Base-by-base conservation (phyloP, 2,329 filamentous ascomycete genomes). In the Monilinia aucupariae region DNA sequence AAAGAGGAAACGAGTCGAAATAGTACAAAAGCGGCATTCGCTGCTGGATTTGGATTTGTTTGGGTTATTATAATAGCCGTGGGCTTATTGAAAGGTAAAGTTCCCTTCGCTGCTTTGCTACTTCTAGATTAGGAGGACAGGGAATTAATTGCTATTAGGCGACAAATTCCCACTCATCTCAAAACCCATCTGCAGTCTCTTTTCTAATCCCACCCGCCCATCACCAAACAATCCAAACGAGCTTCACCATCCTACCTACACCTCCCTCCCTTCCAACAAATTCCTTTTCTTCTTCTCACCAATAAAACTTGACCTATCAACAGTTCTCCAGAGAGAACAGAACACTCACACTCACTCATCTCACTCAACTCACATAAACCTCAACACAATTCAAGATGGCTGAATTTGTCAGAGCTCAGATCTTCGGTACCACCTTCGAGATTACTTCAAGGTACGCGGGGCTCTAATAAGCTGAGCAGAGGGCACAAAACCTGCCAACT, bases 391-490 rank as follows among this genome's bases (percentile, higher is more conserved):
- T 54, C 85, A 87, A 75, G 77, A 97, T 99, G 94, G 94, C 94
- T 77, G 94, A 99, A 84, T 99, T 99, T 79, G 91, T 99, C 75
- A 90, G 94, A 79, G 92, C 93, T 76, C 93, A 97, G 84, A 97
- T 99, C 78, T 99, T 99, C 76, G 94, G 94, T 76, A 99, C 94
- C 67, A 97, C 94, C 72, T 99, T 99, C 76, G 94, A 99, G 85
- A 97, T 97, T 80, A 99, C 94, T 72, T 97, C 92, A 79, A 90
- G 94, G 92, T 97, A 85, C 67, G 74, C 64, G 64, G 68, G 66
- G 68, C 61, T 45, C 49, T 61, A 63, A 53, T 49, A 50, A 45
- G 17, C 45, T 47, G 37, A 49, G 4, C 22, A 12, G 34, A 37
- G 9, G 41, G n/a, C 27, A 25, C 22, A 25, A n/a, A 39, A 15